Percentiles rank a stretch among this genome's conserved stretches.
Evolutionary conservation across 139 green algal species (phyloP).

Genomic region (Asterochloris sp.): DNA sequence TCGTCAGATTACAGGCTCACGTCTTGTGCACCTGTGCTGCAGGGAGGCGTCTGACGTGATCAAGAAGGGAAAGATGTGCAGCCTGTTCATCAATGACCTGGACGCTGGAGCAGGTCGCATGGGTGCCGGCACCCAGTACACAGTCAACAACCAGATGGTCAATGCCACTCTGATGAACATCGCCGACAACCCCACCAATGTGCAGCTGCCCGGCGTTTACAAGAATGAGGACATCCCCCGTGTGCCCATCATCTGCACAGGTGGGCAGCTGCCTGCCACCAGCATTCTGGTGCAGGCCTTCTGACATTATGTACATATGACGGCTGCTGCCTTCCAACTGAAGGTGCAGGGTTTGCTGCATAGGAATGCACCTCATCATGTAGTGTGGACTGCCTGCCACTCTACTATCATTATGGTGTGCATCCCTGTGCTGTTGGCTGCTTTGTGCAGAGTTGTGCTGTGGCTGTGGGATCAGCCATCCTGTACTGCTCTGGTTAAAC

Average conservation of each 20-base stretch:
- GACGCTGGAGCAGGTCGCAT: slow-evolving; percentile 92
- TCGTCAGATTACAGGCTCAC: no score
- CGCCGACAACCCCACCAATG: slow-evolving; percentile 98
- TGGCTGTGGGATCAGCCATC: no score
- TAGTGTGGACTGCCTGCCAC: no score
- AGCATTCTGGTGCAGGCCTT: no score
- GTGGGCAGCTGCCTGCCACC: slow-evolving; percentile 17
- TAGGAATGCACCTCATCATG: no score
- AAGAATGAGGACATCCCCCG: slow-evolving; percentile 17
- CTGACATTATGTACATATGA: no score
- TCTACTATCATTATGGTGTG: no score
- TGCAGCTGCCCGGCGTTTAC: slow-evolving; percentile 83
- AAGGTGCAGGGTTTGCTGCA: no score
- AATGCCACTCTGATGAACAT: slow-evolving; percentile 99
- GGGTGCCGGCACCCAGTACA: slow-evolving; percentile 98
- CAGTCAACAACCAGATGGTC: slow-evolving; percentile 99
- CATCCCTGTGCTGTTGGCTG: no score
- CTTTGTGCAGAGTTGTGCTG: no score
- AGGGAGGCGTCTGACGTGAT: slow-evolving; percentile 94
- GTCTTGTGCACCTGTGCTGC: slow-evolving; percentile 22
- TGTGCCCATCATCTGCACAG: slow-evolving; percentile 65
- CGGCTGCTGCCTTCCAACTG: no score
- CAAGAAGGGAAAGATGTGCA: slow-evolving; percentile 99
- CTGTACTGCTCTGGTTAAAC: no score
- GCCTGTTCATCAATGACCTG: slow-evolving; percentile 99